phyloP scores from a whole-genome alignment of 139 green algal genomes.

The Spirogloea muscicola region DNA sequence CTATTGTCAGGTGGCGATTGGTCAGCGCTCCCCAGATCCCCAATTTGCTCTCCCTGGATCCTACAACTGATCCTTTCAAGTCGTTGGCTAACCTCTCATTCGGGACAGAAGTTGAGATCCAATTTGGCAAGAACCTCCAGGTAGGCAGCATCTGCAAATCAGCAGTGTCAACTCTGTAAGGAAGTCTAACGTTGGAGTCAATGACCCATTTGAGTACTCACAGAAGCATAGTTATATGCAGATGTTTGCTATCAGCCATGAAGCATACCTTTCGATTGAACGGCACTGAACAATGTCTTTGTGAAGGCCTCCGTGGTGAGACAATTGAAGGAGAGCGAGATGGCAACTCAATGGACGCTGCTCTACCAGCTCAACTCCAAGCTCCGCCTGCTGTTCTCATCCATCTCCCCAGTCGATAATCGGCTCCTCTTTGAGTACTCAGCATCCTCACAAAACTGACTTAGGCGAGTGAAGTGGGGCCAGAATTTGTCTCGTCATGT shows the following conservation, averaged over 20 bases:
- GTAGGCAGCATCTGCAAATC: too few species aligned
- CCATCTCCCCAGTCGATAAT: conserved; percentile 59
- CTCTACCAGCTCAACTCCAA: conserved; percentile 74
- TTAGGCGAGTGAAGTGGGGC: too few species aligned
- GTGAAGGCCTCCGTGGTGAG: conserved; percentile 71
- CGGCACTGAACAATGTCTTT: too few species aligned
- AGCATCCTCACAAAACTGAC: conserved; percentile 16
- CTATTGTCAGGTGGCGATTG: conserved; percentile 91
- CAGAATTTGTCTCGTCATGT: too few species aligned
- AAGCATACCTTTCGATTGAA: too few species aligned
- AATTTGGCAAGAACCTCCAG: conserved; percentile 56
- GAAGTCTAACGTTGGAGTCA: too few species aligned
- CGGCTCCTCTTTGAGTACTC: conserved; percentile 76
- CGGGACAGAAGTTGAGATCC: conserved; percentile 89
- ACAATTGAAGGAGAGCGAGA: conserved; percentile 70
- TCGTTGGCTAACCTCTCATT: conserved; percentile 58
- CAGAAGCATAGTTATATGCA: too few species aligned
- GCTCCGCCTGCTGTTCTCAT: conserved; percentile 78
- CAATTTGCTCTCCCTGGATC: conserved; percentile 66
- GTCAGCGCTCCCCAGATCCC: conserved; percentile 77
- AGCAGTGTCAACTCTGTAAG: too few species aligned
- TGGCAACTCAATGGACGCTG: conserved; percentile 75
- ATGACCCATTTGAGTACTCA: too few species aligned
- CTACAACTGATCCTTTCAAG: conserved; percentile 54
- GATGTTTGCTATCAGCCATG: too few species aligned